phyloP scores from a whole-genome alignment of 495 filamentous ascomycete genomes.

The Endocarpon pusillum region DNA sequence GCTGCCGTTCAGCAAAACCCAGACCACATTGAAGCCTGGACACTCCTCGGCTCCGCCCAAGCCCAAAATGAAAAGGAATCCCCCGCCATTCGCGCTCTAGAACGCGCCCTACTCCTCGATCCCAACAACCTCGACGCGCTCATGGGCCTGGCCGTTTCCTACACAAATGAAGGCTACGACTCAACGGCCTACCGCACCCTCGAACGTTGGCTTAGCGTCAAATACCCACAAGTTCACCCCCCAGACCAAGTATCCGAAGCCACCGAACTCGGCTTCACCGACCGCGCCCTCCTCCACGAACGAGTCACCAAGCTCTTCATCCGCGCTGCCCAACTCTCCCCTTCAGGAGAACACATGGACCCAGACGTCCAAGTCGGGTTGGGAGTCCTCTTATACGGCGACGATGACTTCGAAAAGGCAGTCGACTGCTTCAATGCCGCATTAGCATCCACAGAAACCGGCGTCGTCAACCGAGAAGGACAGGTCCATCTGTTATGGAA shows the following conservation, averaged over 20 bases:
- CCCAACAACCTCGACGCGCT: slow-evolving; percentile 72
- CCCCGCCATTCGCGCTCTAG: slow-evolving; percentile 92
- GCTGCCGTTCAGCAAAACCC: slow-evolving; percentile 82
- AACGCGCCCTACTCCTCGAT: slow-evolving; percentile 78
- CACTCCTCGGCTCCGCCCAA: slow-evolving; percentile 73
- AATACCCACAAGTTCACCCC: slow-evolving; percentile 67
- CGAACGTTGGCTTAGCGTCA: slow-evolving; percentile 86
- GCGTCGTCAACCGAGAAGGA: slow-evolving; percentile 51
- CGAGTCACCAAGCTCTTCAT: slow-evolving; percentile 84
- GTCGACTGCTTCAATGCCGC: slow-evolving; percentile 96
- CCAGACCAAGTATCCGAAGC: slow-evolving; percentile 48
- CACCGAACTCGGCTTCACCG: slow-evolving; percentile 75
- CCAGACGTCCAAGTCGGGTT: slow-evolving; percentile 96
- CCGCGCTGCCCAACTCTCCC: slow-evolving; percentile 75
- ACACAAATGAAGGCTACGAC: slow-evolving; percentile 98
- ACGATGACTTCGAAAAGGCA: slow-evolving; percentile 93
- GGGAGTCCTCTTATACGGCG: slow-evolving; percentile 94
- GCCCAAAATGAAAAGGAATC: slow-evolving; percentile 98
- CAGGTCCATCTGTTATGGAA: slow-evolving; percentile 95
- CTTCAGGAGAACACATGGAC: slow-evolving; percentile 79
- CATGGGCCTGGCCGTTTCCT: slow-evolving; percentile 93
- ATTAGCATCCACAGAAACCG: slow-evolving; percentile 62
- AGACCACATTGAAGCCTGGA: slow-evolving; percentile 81
- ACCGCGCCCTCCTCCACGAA: slow-evolving; percentile 77
- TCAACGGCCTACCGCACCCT: slow-evolving; percentile 89